Evolutionary conservation across 139 green algal species (phyloP), one percentile per base, ranked within the genome.

Genomic region (Volvox reticuliferus): DNA sequence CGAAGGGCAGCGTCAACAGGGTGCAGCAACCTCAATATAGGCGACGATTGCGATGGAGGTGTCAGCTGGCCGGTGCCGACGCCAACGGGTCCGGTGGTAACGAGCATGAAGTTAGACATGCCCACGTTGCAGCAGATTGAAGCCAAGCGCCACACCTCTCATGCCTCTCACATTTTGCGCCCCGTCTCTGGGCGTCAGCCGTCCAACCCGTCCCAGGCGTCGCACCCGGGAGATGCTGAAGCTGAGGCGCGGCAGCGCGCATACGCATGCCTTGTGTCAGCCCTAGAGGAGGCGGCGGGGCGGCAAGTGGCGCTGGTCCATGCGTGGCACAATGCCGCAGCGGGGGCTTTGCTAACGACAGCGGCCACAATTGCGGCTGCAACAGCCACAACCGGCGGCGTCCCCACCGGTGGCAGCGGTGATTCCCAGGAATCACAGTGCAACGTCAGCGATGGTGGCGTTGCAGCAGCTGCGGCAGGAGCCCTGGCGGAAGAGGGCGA

Each of bases 251-350:
- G 28, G 20, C 81, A 32, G 30, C 63, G 33, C 9, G 82, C 82
- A 35, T 69, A 88, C 33, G 63, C 82, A 9, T 36, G 12, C 9
- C 63, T 88, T 3, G 82, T 67, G 20, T 62, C 82, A 24, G 63
- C 82, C 21, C 35, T 88, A 26, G 55, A 79, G 33, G 82, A 24
- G 9, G 63, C 21, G 21, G 32, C 82, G 13, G 63, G 63, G 13
- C 24, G 63, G 65, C 50, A 88, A 35, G 82, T 88, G 5, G 21
- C 19, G 2, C 82, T 88, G 18, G 19, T 35, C 18, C 65, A 79
- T 26, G 82, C 82, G 33, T 88, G 82, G 82, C 82, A 88, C 82
- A 88, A 88, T 67, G 37, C 28, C 33, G 82, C 82, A 2, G 79
- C 79, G 20, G 26, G 50, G 17, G 79, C 50, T 3, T n/a, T 86